Evolutionary conservation across 495 filamentous ascomycete genomes (phyloP), one percentile per base, ranked within the genome.

Genomic region (Pseudotulostoma volvatum): DNA sequence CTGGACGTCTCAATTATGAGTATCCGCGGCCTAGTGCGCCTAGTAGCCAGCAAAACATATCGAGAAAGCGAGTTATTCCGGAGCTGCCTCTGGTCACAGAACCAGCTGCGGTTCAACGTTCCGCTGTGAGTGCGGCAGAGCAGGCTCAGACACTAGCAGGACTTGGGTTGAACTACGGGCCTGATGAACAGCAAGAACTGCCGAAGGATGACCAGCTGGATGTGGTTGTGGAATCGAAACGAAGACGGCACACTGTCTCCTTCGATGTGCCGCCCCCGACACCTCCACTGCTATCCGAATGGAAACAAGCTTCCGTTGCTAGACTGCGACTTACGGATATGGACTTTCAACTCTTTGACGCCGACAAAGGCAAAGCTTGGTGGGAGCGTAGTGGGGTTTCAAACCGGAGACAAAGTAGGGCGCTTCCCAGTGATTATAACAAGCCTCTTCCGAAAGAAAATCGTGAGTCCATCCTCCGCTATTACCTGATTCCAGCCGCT

Each of bases 231-330:
- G 51, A 55, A n/a, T 21, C 50, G 3, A 65, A 58, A 39, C 48
- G 58, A 7, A 64, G 61, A 39, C 46, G 52, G n/a, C 49, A 59
- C 28, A 57, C 59, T 2, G 64, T 68, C 2, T 68, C 64, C 1
- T 68, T 68, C 43, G 48, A 68, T 42, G 52, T 66, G 11, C 64
- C 64, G 28, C 62, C 62, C n/a, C 62, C 62, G 14, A 66, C 61
- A 19, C 62, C 64, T 2, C 64, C 62, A 14, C 62, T 62, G 1
- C 47, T 65, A 17, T 59, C 52, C 3, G 64, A 68, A 34, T 68
- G 64, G 64, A 61, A 51, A 32, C 56, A 53, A 36, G 58, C 61
- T 13, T 54, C 52, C 3, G 38, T 54, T 16, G 59, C 52, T 35
- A 56, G 51, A 16, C 51, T 68, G 1, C 45, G 41, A 5, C 38